phyloP scores from a whole-genome alignment of 1,284 basidiomycete genomes.

The Cryptococcus maquisensis region DNA sequence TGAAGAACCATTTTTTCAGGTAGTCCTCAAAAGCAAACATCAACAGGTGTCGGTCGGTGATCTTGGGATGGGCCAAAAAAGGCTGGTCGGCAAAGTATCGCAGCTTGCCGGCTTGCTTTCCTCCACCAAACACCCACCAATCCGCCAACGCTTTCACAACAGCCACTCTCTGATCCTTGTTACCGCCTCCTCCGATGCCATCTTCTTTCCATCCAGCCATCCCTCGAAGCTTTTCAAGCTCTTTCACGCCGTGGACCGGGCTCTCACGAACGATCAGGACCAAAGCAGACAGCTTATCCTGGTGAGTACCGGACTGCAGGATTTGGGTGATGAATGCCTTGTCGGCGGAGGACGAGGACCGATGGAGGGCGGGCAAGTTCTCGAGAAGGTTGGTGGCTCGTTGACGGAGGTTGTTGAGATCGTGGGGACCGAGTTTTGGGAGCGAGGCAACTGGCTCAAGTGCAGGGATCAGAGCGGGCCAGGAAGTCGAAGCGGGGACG shows the following conservation, averaged over 20 bases:
- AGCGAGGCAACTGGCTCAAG: slow-evolving; percentile 23
- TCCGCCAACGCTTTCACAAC: slow-evolving; percentile 87
- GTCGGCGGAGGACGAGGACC: slow-evolving; percentile 58
- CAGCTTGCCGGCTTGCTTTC: slow-evolving; percentile 66
- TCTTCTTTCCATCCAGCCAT: slow-evolving; percentile 73
- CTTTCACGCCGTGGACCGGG: slow-evolving; percentile 81
- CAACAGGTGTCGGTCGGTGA: slow-evolving; percentile 71
- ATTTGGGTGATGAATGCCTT: slow-evolving; percentile 76
- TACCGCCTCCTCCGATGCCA: slow-evolving; percentile 39
- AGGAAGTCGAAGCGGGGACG: slow-evolving; percentile 31
- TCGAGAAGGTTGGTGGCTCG: slow-evolving; percentile 29
- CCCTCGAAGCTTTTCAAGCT: slow-evolving; percentile 66
- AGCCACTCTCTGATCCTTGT: slow-evolving; percentile 81
- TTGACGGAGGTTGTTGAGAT: slow-evolving; percentile 31
- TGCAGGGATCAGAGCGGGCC: slow-evolving; percentile 32
- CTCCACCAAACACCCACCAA: slow-evolving; percentile 94
- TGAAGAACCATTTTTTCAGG: slow-evolving; percentile 96
- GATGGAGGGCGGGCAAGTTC: slow-evolving; percentile 33
- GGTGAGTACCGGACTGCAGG: slow-evolving; percentile 80
- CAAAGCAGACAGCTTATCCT: slow-evolving; percentile 87
- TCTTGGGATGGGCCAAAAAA: slow-evolving; percentile 58
- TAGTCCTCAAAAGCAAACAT: slow-evolving; percentile 94
- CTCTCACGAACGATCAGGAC: slow-evolving; percentile 86
- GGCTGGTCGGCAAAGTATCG: slow-evolving; percentile 94
- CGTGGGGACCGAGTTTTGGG: slow-evolving; percentile 18